Base-by-base conservation (phyloP, 495 filamentous ascomycete genomes). In the Bombardia bombarda region DNA sequence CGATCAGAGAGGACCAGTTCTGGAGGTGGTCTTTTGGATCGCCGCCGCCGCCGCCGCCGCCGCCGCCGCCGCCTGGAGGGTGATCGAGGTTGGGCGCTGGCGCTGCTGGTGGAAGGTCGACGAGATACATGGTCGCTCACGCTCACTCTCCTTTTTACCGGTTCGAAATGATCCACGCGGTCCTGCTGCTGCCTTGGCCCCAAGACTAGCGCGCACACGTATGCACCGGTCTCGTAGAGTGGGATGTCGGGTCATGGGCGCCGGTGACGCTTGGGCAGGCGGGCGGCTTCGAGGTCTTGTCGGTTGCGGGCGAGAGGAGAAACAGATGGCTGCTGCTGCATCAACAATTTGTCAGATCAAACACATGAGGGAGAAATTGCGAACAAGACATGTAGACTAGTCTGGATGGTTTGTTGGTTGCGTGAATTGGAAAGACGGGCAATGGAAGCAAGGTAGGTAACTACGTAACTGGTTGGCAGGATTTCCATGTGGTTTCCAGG, bases 1-100 rank as follows among this genome's bases (percentile, higher is more conserved):
- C 92, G 53, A 98, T 97, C 43, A 96, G 65, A 1, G 87, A 90
- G 9, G 86, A 92, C 89, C 90, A 95, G 53, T 85, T 72, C 42
- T 80, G 77, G 7, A 86, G 62, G 1, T 76, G 61, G 19, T 62
- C 61, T 22, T 58, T 63, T 17, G 56, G 42, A 28, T 58, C 57
- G 30, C 60, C 68, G 19, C 69, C 61, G 20, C 60, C 63, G 60
- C 71, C 54, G 32, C 49, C 46, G 33, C 12, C 35, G 35, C 21
- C 32, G 17, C 32, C 19, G 0, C 26, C 37, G 9, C 20, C 20
- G 37, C 21, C 37, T n/a, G 35, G 25, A 33, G 21, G 23, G 26
- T 6, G 13, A 32, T 13, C 41, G 38, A 42, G 42, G 46, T 17
- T 19, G n/a, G 12, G 36, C 32, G 45, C 19, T 38, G 25, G 30